phyloP scores from a whole-genome alignment of 148 eudicot genomes.

The Chenopodium suecicum region DNA sequence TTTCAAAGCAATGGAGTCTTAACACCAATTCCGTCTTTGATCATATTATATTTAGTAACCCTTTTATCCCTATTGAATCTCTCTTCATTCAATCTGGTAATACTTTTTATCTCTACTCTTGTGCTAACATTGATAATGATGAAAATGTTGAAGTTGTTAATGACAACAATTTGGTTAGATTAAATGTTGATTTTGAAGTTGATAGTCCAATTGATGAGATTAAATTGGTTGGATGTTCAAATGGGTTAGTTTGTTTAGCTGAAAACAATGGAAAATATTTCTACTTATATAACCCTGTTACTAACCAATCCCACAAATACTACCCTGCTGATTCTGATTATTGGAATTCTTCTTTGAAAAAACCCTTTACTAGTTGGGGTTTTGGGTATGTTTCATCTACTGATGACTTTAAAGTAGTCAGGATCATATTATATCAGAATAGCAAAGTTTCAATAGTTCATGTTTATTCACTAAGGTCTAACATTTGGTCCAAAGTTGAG shows the following conservation, averaged over 20 bases:
- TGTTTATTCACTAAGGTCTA: conserved; percentile 1
- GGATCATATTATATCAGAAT: too few relatives aligned
- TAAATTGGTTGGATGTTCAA: background rate
- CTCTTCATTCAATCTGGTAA: background rate
- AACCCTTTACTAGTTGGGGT: too few relatives aligned
- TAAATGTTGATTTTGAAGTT: background rate
- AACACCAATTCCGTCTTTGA: background rate
- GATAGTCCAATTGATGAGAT: too few relatives aligned
- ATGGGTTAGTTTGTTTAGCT: conserved; percentile 16
- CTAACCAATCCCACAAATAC: background rate
- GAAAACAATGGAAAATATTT: background rate
- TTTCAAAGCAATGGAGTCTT: too few relatives aligned
- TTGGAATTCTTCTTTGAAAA: too few relatives aligned
- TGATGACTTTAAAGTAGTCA: background rate
- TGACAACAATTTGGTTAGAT: background rate
- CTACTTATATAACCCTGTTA: background rate
- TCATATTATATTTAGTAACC: background rate
- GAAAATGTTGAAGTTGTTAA: background rate
- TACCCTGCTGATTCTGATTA: too few relatives aligned
- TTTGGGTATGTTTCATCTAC: too few relatives aligned
- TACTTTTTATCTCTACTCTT: background rate
- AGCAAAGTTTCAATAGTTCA: background rate
- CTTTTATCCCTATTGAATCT: background rate
- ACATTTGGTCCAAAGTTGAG: background rate
- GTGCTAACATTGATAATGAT: background rate